Percentiles rank a stretch among this genome's conserved stretches.
phyloP scores from a whole-genome alignment of 2,329 filamentous ascomycete genomes.

The Arthrobotrys megalospora region DNA sequence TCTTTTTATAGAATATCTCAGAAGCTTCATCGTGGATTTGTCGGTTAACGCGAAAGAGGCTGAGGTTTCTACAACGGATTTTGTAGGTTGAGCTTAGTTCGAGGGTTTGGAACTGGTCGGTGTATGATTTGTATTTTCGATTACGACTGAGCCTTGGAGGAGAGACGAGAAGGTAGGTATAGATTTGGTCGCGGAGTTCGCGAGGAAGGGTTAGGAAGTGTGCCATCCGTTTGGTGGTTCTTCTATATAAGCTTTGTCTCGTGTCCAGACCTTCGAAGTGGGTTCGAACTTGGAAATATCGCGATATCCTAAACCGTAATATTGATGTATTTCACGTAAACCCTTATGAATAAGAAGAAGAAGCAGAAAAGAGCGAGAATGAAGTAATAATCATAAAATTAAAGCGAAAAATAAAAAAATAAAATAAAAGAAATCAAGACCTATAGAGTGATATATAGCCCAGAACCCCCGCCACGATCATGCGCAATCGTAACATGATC shows the following conservation, averaged over 20 bases:
- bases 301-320: no score
- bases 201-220: conserved; percentile 37
- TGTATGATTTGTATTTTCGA: neutral
- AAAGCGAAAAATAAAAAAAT: no score
- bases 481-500: no score
- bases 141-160: neutral
- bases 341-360: no score
- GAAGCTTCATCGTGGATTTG: conserved; percentile 37
- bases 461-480: no score
- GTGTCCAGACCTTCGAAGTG: no score
- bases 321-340: no score
- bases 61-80: neutral
- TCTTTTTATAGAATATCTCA: conserved; percentile 18
- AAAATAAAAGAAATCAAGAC: no score
- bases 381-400: no score
- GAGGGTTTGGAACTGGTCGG: neutral
- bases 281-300: no score
- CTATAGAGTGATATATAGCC: no score
- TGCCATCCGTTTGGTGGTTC: neutral
- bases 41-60: conserved; percentile 7
- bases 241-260: neutral
- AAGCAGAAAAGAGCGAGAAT: no score
- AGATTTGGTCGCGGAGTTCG: conserved; percentile 52
- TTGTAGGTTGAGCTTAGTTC: neutral
- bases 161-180: conserved; percentile 25